phyloP scores from a whole-genome alignment of 2,329 filamentous ascomycete species.

The Juglanconis juglandina region DNA sequence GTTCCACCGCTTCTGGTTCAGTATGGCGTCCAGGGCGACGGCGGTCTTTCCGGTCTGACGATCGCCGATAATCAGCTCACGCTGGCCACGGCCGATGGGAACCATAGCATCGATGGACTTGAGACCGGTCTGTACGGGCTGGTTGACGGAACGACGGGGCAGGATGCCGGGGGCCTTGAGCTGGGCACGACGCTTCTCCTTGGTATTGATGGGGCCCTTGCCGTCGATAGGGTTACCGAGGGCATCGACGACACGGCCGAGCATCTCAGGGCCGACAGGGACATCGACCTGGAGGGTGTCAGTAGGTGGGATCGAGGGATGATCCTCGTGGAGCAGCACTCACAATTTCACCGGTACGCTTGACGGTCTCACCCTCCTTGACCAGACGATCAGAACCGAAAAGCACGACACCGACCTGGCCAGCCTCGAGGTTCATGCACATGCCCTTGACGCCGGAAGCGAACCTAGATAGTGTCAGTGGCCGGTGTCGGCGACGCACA shows the following conservation, averaged over 20 bases:
- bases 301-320: constrained; percentile 18
- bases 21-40: constrained; percentile 93
- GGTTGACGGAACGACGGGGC: constrained; percentile 92
- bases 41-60: constrained; percentile 99
- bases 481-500: constrained; percentile 11
- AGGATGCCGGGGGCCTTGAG: constrained; percentile 98
- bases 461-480: constrained; percentile 62
- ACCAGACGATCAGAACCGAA: constrained; percentile 99
- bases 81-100: constrained; percentile 98
- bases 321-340: constrained; percentile 37
- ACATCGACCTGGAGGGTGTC: constrained; percentile 75
- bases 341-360: constrained; percentile 99
- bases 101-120: constrained; percentile 99
- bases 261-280: constrained; percentile 85
- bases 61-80: constrained; percentile 99
- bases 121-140: constrained; percentile 98
- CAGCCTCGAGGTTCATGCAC: constrained; percentile 99
- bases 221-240: constrained; percentile 99
- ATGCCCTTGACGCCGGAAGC: constrained; percentile 99
- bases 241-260: constrained; percentile 97
- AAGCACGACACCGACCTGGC: constrained; percentile 99
- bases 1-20: constrained; percentile 99
- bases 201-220: constrained; percentile 94
- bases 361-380: constrained; percentile 98
- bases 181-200: constrained; percentile 91